Percentiles rank a stretch among this genome's conserved stretches.
phyloP scores from a whole-genome alignment of 352 stramenopile genomes.

The Halophytophthora batemanensis region DNA sequence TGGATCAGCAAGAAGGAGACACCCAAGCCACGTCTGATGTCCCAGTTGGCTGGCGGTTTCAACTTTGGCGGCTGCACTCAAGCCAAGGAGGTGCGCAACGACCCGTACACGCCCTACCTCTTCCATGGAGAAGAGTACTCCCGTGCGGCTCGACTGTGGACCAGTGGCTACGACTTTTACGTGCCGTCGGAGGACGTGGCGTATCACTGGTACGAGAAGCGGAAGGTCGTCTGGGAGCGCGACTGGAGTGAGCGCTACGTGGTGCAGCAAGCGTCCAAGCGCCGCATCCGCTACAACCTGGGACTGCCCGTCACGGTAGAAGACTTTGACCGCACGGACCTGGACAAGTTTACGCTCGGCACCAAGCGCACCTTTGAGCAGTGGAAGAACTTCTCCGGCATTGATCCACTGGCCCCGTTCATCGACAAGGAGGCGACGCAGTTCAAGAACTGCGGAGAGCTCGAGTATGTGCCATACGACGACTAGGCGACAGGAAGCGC shows the following conservation, averaged over 20 bases:
- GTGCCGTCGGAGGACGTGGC: constrained; percentile 66
- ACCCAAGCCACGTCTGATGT: constrained; percentile 72
- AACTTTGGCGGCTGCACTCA: constrained; percentile 78
- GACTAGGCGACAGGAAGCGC: no score
- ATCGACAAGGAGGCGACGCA: constrained; percentile 43
- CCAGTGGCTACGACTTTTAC: constrained; percentile 80
- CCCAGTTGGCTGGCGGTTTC: constrained; percentile 75
- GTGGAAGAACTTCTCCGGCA: constrained; percentile 78
- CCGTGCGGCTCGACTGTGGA: constrained; percentile 73
- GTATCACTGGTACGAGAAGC: constrained; percentile 80
- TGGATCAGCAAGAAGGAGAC: constrained; percentile 69
- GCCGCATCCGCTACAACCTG: constrained; percentile 64
- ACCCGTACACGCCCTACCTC: constrained; percentile 75
- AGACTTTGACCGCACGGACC: constrained; percentile 70
- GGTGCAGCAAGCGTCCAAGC: constrained; percentile 70
- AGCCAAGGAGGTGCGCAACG: constrained; percentile 70
- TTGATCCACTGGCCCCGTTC: constrained; percentile 70
- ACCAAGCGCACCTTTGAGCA: constrained; percentile 75
- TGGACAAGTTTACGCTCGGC: constrained; percentile 66
- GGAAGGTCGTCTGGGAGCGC: constrained; percentile 80
- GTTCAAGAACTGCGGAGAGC: constrained; percentile 69
- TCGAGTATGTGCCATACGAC: constrained; percentile 67
- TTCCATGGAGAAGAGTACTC: constrained; percentile 86
- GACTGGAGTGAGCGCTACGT: constrained; percentile 68
- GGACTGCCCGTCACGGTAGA: constrained; percentile 55